Conservation (phyloP, 2,329 filamentous ascomycete species). For the Pseudopithomyces maydicus region DNA sequence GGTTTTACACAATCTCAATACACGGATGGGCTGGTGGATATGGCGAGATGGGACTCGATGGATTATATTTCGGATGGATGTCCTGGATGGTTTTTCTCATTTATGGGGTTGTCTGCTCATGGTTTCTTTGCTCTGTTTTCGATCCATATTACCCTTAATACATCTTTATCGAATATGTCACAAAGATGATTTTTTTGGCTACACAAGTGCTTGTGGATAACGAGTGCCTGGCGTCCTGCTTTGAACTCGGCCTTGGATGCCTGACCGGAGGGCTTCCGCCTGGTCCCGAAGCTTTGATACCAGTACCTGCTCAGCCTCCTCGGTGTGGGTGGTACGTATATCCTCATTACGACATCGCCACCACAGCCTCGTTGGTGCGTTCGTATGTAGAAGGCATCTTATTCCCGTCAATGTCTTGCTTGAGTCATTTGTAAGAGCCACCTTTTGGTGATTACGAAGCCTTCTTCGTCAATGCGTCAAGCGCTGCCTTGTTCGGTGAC, state of each 20-base stretch:
- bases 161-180: slow-evolving; percentile 2
- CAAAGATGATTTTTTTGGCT: neutral
- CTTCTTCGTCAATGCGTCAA: neutral
- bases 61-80: neutral
- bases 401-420: neutral
- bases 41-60: neutral
- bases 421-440: neutral
- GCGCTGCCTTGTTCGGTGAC: neutral
- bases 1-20: neutral
- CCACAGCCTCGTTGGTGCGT: slow-evolving; percentile 1
- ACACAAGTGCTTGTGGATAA: neutral
- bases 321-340: neutral
- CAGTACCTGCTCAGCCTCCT: slow-evolving; percentile 10
- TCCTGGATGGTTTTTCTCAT: neutral
- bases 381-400: neutral
- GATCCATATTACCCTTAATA: slow-evolving; percentile 4
- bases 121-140: neutral
- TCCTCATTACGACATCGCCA: neutral
- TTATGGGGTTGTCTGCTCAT: neutral
- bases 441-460: neutral
- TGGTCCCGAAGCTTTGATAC: neutral
- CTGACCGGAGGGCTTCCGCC: slow-evolving; percentile 1
- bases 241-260: neutral
- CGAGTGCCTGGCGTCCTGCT: neutral
- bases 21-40: neutral